These are phyloP conservation scores for Salix exigua DNA, from an alignment of 345 rosid species.

Conservation along the genomic window DNA sequence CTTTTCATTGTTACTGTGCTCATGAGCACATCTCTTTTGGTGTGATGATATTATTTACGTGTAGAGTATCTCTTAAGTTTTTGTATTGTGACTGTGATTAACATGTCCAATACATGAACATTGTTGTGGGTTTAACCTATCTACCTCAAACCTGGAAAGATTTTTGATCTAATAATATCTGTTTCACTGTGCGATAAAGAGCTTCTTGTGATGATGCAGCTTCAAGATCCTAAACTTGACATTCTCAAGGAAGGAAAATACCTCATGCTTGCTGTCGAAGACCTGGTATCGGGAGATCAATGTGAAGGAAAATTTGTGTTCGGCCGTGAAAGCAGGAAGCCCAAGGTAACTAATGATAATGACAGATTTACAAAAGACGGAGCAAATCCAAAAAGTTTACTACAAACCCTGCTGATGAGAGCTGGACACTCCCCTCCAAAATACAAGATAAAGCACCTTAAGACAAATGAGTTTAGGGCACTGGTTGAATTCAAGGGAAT, in stretches of 20 bases:
- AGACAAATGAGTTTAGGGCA: conserved; percentile 89
- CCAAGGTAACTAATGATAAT: conserved; percentile 43
- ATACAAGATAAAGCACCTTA: conserved; percentile 89
- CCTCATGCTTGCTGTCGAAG: conserved; percentile 86
- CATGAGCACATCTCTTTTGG: background rate
- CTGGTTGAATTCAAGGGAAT: conserved; percentile 94
- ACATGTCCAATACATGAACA: background rate
- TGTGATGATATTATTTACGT: background rate
- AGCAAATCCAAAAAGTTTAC: conserved; percentile 87
- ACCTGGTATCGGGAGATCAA: conserved; percentile 83
- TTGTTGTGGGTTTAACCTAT: background rate
- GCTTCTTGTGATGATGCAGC: conserved; percentile 46
- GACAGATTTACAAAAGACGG: conserved; percentile 72
- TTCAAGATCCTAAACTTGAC: conserved; percentile 66
- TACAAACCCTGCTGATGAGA: conserved; percentile 88
- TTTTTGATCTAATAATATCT: background rate
- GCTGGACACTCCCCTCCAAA: conserved; percentile 98
- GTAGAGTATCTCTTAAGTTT: background rate
- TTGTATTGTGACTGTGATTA: background rate
- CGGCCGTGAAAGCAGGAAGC: conserved; percentile 72
- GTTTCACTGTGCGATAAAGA: background rate
- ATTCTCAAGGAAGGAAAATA: conserved; percentile 86
- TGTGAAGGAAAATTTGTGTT: conserved; percentile 97
- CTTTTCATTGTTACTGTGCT: background rate
- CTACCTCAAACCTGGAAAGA: background rate